A percentile compares a stretch with the other conserved stretches of the same genome.
These are phyloP conservation scores for Dryadomyces quercus-mongolicae DNA, from an alignment of 2,329 filamentous ascomycete genomes.

Conservation along the genomic window DNA sequence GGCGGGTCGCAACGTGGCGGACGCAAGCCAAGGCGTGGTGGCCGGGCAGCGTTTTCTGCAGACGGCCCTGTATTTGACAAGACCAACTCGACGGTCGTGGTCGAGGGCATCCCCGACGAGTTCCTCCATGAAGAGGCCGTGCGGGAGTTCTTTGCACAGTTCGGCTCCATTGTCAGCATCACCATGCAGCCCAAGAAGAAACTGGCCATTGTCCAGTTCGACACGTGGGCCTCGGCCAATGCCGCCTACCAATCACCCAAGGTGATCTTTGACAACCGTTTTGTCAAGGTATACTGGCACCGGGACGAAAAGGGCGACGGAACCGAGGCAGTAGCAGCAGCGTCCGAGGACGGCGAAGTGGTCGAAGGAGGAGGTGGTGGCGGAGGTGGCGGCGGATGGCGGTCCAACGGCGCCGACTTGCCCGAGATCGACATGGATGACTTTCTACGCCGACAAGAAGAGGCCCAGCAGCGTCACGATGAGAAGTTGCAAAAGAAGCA, in stretches of 20 bases:
- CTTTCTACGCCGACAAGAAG: constrained; percentile 55
- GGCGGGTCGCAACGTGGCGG: not conserved
- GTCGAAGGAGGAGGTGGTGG: not conserved
- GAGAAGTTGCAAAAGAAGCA: constrained; percentile 51
- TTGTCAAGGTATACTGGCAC: constrained; percentile 75
- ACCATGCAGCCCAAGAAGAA: constrained; percentile 54
- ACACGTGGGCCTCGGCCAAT: constrained; percentile 52
- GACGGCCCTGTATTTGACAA: constrained; percentile 51
- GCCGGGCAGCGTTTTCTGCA: constrained; percentile 49
- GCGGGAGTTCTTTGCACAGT: constrained; percentile 57
- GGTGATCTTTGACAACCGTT: constrained; percentile 73
- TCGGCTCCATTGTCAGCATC: constrained; percentile 53
- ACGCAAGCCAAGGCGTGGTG: constrained; percentile 9
- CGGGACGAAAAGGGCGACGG: constrained; percentile 23
- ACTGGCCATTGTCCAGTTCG: constrained; percentile 58
- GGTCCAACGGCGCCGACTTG: constrained; percentile 13
- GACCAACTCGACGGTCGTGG: constrained; percentile 55
- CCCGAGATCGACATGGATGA: constrained; percentile 57
- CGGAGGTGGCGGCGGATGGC: constrained; percentile 11
- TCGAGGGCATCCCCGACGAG: constrained; percentile 67
- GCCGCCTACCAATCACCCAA: constrained; percentile 66
- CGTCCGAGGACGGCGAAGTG: not conserved
- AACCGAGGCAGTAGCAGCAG: constrained; percentile 1
- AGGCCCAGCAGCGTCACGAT: constrained; percentile 57
- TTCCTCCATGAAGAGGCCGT: constrained; percentile 54